A percentile compares a stretch with the other conserved stretches of the same genome.
Evolutionary conservation across 495 filamentous ascomycete species (phyloP).

Genomic region (Amorphotheca resinae): DNA sequence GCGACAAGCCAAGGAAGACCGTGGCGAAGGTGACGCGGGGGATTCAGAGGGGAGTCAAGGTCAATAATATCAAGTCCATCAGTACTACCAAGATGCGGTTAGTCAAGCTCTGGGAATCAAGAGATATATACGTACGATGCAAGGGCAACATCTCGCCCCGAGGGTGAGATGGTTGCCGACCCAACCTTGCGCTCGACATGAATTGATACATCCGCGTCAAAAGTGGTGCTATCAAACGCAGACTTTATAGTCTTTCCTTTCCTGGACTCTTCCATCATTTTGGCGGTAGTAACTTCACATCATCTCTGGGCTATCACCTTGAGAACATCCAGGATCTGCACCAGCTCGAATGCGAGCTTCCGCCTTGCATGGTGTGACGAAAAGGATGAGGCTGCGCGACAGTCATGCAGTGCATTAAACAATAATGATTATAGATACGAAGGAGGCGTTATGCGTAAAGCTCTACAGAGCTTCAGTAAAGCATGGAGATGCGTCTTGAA

Average conservation of each 20-base stretch:
- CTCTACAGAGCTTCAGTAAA: not conserved
- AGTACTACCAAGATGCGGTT: constrained; percentile 28
- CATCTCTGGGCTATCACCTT: constrained; percentile 3
- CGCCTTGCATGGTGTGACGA: constrained; percentile 6
- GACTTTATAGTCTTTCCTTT: constrained; percentile 43
- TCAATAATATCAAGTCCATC: constrained; percentile 88
- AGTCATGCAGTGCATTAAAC: too few relatives aligned
- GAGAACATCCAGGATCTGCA: not conserved
- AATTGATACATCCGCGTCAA: constrained; percentile 72
- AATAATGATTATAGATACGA: too few relatives aligned
- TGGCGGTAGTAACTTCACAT: not conserved
- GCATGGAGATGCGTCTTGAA: not conserved
- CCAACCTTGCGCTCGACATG: constrained; percentile 56
- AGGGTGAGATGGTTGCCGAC: constrained; percentile 72
- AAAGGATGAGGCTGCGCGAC: not conserved
- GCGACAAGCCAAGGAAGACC: constrained; percentile 89
- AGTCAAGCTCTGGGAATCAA: not conserved
- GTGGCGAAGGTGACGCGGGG: constrained; percentile 75
- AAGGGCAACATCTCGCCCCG: constrained; percentile 82
- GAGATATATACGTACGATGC: constrained; percentile 58
- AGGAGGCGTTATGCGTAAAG: too few relatives aligned
- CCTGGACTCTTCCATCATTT: constrained; percentile 28
- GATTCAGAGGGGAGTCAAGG: constrained; percentile 80
- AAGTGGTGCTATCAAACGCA: constrained; percentile 76
- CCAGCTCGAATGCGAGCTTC: constrained; percentile 7